Percentiles rank a stretch among this genome's conserved stretches.
These are phyloP conservation scores for Cudoniella acicularis DNA, from an alignment of 495 filamentous ascomycete genomes.

Conservation along the genomic window DNA sequence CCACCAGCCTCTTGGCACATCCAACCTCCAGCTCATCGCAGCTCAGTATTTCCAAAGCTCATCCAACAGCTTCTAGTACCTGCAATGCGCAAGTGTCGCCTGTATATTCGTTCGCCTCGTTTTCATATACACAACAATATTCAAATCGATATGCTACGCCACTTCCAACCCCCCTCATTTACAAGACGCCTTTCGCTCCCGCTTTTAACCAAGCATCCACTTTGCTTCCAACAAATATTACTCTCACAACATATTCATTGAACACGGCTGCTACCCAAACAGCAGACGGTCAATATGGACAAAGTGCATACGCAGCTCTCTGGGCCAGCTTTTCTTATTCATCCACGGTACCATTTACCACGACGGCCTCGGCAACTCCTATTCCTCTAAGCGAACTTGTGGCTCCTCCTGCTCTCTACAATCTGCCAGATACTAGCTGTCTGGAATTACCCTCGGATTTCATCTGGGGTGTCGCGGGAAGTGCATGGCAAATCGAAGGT, in stretches of 20 bases:
- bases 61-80: too few relatives aligned
- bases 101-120: not conserved
- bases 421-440: not conserved
- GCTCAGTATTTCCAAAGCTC: too few relatives aligned
- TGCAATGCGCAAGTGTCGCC: not conserved
- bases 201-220: not conserved
- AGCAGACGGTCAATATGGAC: not conserved
- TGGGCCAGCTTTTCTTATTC: slow-evolving; percentile 2
- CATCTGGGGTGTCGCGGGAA: slow-evolving; percentile 27
- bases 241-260: slow-evolving; percentile 2
- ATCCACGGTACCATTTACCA: slow-evolving; percentile 6
- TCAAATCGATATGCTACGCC: slow-evolving; percentile 4
- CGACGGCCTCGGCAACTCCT: slow-evolving; percentile 13
- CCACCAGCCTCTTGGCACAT: too few relatives aligned
- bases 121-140: slow-evolving; percentile 4
- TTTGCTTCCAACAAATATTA: not conserved
- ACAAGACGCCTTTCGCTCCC: not conserved
- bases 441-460: slow-evolving; percentile 20
- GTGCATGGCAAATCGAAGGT: slow-evolving; percentile 26
- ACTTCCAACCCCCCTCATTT: not conserved
- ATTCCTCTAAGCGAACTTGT: slow-evolving; percentile 16
- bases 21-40: too few relatives aligned
- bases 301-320: slow-evolving; percentile 5
- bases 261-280: not conserved
- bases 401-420: slow-evolving; percentile 14